Percentiles rank a stretch among this genome's conserved stretches.
These are phyloP conservation scores for Hanseniaspora gamundiae DNA, from an alignment of 1,139 yeast species.

Conservation along the genomic window DNA sequence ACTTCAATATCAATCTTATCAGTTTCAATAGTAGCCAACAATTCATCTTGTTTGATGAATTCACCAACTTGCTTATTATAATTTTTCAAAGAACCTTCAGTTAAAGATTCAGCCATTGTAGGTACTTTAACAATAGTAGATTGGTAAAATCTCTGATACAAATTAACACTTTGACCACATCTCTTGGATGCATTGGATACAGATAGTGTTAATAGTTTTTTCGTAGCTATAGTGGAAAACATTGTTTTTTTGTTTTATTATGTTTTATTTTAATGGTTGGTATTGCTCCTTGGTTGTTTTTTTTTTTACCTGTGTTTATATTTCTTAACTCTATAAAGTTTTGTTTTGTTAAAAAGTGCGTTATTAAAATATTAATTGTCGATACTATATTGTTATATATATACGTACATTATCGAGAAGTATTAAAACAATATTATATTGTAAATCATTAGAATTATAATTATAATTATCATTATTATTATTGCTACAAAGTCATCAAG, in stretches of 20 bases:
- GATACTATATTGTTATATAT: no score
- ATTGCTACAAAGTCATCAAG: no score
- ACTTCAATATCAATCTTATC: constrained; percentile 97
- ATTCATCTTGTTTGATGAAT: constrained; percentile 75
- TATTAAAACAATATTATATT: no score
- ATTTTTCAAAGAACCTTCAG: constrained; percentile 88
- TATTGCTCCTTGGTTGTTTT: no score
- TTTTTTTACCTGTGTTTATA: no score
- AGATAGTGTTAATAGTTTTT: background rate
- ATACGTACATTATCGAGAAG: no score
- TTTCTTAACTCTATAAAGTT: no score
- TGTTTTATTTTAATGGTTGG: no score
- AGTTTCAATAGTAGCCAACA: constrained; percentile 93
- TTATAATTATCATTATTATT: no score
- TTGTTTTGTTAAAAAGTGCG: no score
- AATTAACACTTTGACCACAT: constrained; percentile 6
- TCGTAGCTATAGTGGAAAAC: background rate
- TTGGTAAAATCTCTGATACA: constrained; percentile 13
- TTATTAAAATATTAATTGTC: no score
- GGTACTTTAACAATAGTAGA: constrained; percentile 72
- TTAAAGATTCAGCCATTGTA: constrained; percentile 96
- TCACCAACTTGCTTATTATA: constrained; percentile 80
- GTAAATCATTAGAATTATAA: no score
- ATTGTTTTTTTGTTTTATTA: background rate
- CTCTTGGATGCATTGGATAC: constrained; percentile 1